Evolutionary conservation across 2,329 filamentous ascomycete species (phyloP).

Genomic region (Penicillium sp.): DNA sequence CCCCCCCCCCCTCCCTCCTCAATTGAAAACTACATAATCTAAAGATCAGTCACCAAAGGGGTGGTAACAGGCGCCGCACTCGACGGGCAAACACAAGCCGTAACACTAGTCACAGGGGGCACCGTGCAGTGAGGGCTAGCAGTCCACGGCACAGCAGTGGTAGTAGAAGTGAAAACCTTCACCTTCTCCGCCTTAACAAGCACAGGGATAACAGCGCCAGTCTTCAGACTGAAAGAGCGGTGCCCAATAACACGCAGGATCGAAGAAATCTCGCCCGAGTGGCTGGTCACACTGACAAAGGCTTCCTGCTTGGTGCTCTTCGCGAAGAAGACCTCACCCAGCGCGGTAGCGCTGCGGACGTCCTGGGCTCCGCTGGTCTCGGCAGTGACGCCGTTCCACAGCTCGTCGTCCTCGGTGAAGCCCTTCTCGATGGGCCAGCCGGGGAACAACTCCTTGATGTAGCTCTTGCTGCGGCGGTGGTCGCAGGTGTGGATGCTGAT

Average conservation of each 20-base stretch:
- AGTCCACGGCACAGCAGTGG: conserved; percentile 37
- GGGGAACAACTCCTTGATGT: conserved; percentile 58
- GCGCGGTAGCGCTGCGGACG: conserved; percentile 48
- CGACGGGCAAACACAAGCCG: conserved; percentile 40
- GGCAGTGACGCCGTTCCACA: conserved; percentile 58
- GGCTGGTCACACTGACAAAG: conserved; percentile 61
- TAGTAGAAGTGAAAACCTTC: conserved; percentile 13
- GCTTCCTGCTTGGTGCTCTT: conserved; percentile 45
- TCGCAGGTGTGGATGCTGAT: conserved; percentile 68
- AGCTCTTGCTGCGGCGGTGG: conserved; percentile 55
- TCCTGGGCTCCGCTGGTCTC: conserved; percentile 59
- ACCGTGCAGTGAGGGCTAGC: conserved; percentile 41
- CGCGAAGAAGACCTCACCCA: conserved; percentile 59
- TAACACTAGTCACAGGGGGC: conserved; percentile 39
- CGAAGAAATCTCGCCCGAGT: conserved; percentile 63
- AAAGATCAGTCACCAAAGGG: conserved; percentile 30
- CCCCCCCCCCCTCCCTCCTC: too few species aligned
- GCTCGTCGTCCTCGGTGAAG: conserved; percentile 60
- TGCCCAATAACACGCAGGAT: conserved; percentile 56
- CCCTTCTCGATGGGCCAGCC: conserved; percentile 57
- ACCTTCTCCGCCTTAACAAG: conserved; percentile 52
- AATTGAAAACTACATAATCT: background rate
- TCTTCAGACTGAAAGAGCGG: conserved; percentile 52
- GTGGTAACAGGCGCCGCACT: conserved; percentile 40
- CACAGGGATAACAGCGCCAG: conserved; percentile 59